Base-by-base conservation (phyloP, 2,329 filamentous ascomycete species). In the Arthrocladium fulminans region DNA sequence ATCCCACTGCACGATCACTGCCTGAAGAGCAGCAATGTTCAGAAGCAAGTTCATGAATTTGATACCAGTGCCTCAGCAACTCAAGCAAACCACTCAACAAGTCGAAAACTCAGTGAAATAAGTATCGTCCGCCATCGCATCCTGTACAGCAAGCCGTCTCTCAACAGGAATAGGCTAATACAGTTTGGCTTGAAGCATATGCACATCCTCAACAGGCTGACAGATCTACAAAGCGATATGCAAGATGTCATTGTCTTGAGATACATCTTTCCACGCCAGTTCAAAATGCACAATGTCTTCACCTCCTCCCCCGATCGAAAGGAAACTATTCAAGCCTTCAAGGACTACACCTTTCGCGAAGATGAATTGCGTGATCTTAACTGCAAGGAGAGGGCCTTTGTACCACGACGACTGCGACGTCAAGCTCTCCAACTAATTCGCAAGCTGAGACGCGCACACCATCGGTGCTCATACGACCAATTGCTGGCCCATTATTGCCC, bases 191-290 rank as follows among this genome's bases (percentile, higher is more conserved):
- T 94, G 47, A 80, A 81, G 54, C 85, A 86, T 63, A 87, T 87
- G 48, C 89, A 96, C 69, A 80, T 89, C 2, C 66, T 97, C 20
- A 94, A 92, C 61, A 80, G 88, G 19, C 84, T 75, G 54, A 66
- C 74, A 29, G 59, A 75, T 58, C 51, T 65, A 34, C 53, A 68
- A 30, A 68, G 77, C 57, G 59, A 70, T 1, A 60, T 66, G 10
- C 76, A 83, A 53, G 85, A 81, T 0, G 61, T 80, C 9, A 86
- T 84, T 57, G 67, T 94, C 17, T 79, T 95, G 77, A 92, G 90
- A 72, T 90, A 97, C 65, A 81, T 98, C 1, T 98, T 98, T 58
- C 92, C 92, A 25, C 76, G 83, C 9, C 89, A 97, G 60, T 97
- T 95, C 60, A 79, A 80, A 12, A 70, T 98, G 2, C 88, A 94